phyloP scores from a whole-genome alignment of 2,329 filamentous ascomycete species.

The Ophiostoma novo-ulmi region DNA sequence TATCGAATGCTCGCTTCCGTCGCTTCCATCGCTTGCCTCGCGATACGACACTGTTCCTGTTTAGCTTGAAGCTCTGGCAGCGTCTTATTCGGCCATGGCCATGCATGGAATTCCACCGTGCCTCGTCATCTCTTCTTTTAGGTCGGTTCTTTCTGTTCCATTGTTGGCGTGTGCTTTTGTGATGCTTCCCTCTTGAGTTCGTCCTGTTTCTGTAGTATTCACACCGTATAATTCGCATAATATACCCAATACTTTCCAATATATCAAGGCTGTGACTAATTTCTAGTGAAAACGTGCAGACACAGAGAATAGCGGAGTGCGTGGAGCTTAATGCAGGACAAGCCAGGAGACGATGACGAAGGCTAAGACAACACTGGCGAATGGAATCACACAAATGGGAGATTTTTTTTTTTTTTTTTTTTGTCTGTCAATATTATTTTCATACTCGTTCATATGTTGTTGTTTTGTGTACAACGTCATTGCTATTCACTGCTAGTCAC shows the following conservation, averaged over 20 bases:
- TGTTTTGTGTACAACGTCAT: background rate
- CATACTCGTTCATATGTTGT: background rate
- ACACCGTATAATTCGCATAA: background rate
- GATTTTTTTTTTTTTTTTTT: no score
- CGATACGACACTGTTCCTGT: background rate
- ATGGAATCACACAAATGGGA: background rate
- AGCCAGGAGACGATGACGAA: conserved; percentile 4
- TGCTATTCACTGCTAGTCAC: background rate
- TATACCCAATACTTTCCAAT: background rate
- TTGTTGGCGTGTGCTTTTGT: background rate
- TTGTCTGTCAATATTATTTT: no score
- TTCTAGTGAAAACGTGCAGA: background rate
- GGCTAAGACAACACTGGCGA: background rate
- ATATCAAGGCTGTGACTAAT: background rate
- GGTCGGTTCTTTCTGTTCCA: background rate
- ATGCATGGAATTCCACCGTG: background rate
- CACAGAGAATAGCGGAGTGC: background rate
- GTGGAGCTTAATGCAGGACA: background rate
- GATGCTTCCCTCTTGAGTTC: no score
- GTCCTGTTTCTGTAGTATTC: background rate
- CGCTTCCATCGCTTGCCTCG: background rate
- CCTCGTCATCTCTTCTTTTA: background rate
- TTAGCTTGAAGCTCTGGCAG: background rate
- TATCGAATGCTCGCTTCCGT: background rate
- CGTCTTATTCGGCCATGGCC: background rate